phyloP scores from a whole-genome alignment of 768 basidiomycete genomes.

The Tubosaeta sp. region DNA sequence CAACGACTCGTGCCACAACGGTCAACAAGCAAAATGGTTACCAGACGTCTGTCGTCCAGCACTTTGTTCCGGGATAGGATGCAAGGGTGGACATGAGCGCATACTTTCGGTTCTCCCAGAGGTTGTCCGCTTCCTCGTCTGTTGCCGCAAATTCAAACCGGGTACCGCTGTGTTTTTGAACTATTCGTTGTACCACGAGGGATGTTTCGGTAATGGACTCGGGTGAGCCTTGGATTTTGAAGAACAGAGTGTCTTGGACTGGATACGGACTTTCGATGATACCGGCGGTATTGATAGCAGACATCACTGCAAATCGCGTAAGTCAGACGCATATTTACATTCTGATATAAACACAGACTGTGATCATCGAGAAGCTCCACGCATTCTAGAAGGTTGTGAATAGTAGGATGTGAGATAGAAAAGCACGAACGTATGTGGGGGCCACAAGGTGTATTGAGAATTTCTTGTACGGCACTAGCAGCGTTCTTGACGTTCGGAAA shows the following conservation, averaged over 20 bases:
- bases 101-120: slow-evolving; percentile 88
- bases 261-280: slow-evolving; percentile 58
- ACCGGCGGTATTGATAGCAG: slow-evolving; percentile 67
- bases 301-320: slow-evolving; percentile 52
- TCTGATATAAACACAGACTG: slow-evolving; percentile 37
- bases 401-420: neutral
- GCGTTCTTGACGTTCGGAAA: slow-evolving; percentile 79
- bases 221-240: slow-evolving; percentile 84
- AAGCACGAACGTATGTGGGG: slow-evolving; percentile 61
- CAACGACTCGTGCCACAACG: neutral
- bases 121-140: slow-evolving; percentile 66
- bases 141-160: slow-evolving; percentile 70
- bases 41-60: slow-evolving; percentile 93
- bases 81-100: slow-evolving; percentile 70
- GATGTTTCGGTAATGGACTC: slow-evolving; percentile 55
- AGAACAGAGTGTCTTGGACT: slow-evolving; percentile 77
- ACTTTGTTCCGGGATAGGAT: slow-evolving; percentile 55
- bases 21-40: slow-evolving; percentile 26
- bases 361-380: slow-evolving; percentile 81
- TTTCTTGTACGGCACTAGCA: slow-evolving; percentile 76
- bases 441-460: slow-evolving; percentile 64
- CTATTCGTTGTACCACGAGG: slow-evolving; percentile 54
- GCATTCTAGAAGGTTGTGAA: slow-evolving; percentile 53
- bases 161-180: slow-evolving; percentile 61
- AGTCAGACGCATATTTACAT: neutral